These are phyloP conservation scores for Saprolegnia parasitica DNA, from an alignment of 352 stramenopile genomes.

Conservation along the genomic window DNA sequence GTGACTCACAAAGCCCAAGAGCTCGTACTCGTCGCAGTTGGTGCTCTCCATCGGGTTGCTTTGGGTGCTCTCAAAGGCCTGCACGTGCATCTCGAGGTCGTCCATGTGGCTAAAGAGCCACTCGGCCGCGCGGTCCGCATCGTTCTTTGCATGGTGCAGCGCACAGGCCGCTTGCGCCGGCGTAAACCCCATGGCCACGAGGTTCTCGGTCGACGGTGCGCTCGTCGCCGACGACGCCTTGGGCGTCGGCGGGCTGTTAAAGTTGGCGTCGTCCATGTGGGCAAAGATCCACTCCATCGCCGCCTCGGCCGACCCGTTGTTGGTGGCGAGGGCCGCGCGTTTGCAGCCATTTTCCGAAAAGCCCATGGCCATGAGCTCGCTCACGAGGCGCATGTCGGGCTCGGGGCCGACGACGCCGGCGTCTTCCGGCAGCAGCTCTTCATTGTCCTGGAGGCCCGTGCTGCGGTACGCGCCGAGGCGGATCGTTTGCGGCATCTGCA, in stretches of 20 bases:
- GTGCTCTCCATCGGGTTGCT: slow-evolving; percentile 56
- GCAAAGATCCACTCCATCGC: slow-evolving; percentile 99
- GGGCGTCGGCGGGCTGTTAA: slow-evolving; percentile 88
- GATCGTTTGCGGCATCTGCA: slow-evolving; percentile 93
- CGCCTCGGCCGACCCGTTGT: slow-evolving; percentile 86
- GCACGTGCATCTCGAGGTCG: slow-evolving; percentile 89
- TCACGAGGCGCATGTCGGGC: slow-evolving; percentile 88
- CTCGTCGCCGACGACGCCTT: slow-evolving; percentile 19
- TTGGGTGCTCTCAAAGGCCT: slow-evolving; percentile 57
- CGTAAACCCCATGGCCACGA: slow-evolving; percentile 85
- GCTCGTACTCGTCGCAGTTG: slow-evolving; percentile 77
- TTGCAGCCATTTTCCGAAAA: slow-evolving; percentile 98
- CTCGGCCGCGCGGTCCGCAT: slow-evolving; percentile 92
- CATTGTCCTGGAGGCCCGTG: slow-evolving; percentile 69
- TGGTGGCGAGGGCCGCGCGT: slow-evolving; percentile 89
- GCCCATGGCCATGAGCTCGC: slow-evolving; percentile 96
- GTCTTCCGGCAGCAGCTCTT: slow-evolving; percentile 85
- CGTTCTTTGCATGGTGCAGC: slow-evolving; percentile 87
- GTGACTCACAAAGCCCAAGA: slow-evolving; percentile 98
- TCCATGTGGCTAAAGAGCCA: slow-evolving; percentile 99
- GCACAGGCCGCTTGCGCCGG: slow-evolving; percentile 89
- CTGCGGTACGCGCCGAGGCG: slow-evolving; percentile 77
- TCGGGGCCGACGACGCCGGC: slow-evolving; percentile 28
- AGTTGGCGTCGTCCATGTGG: slow-evolving; percentile 97
- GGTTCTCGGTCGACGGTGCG: slow-evolving; percentile 35